Percentiles rank a stretch among this genome's conserved stretches.
Evolutionary conservation across 441 rosid species (phyloP).

Genomic region (Euphorbia schlechtendalii): DNA sequence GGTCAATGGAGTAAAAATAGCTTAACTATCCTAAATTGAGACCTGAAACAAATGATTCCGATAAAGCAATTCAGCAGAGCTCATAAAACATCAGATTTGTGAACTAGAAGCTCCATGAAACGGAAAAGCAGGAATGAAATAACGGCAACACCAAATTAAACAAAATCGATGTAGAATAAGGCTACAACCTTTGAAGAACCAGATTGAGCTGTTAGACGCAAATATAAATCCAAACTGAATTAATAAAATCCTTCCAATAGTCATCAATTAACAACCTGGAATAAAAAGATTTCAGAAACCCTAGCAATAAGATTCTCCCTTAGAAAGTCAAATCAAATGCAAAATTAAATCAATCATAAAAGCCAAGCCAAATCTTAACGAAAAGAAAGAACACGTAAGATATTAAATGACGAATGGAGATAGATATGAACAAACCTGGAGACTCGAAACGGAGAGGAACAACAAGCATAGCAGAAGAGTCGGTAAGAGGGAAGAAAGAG

Average conservation of each 20-base stretch:
- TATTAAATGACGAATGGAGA: not conserved
- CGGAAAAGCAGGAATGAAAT: too few relatives aligned
- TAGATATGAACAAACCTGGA: not conserved
- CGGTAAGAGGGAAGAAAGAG: slow-evolving; percentile 16
- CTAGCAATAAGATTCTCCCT: not conserved
- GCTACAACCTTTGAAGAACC: not conserved
- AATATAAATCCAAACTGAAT: not conserved
- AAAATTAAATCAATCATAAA: not conserved
- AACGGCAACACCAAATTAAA: not conserved
- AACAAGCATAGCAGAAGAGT: not conserved
- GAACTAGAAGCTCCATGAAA: not conserved
- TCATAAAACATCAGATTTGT: not conserved
- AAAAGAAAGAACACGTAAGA: not conserved
- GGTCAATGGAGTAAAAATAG: slow-evolving; percentile 3
- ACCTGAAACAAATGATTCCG: slow-evolving; percentile 19
- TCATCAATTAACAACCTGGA: not conserved
- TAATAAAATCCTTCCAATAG: not conserved
- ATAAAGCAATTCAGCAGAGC: not conserved
- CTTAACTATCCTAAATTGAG: slow-evolving; percentile 16
- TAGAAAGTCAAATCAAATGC: not conserved
- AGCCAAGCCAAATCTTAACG: not conserved
- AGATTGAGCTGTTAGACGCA: not conserved
- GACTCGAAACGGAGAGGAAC: not conserved
- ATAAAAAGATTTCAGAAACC: slow-evolving; percentile 1
- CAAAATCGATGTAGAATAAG: not conserved